phyloP scores from a whole-genome alignment of 2,329 filamentous ascomycete species.

The Calonectria pteridis region DNA sequence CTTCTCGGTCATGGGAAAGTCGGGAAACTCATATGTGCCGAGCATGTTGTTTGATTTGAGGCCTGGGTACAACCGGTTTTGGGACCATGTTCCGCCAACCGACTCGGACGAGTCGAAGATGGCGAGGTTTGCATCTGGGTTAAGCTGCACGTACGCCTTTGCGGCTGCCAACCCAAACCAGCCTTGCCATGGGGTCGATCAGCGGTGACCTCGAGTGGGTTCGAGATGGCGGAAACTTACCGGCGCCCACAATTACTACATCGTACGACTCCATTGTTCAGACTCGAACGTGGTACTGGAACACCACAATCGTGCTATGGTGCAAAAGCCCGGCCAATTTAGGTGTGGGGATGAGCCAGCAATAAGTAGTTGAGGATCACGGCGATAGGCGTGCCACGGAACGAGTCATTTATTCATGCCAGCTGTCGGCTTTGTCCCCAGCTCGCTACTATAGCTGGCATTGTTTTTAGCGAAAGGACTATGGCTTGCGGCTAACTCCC shows the following conservation, averaged over 20 bases:
- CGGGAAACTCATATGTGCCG: conserved; percentile 73
- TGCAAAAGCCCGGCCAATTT: not conserved
- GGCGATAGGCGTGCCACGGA: not conserved
- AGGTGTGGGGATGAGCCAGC: not conserved
- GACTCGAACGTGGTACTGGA: too few species aligned
- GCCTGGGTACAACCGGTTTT: conserved; percentile 69
- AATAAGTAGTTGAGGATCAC: not conserved
- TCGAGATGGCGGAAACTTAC: conserved; percentile 16
- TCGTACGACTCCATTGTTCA: conserved; percentile 36
- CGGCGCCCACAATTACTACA: conserved; percentile 40
- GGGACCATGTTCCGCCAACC: conserved; percentile 72
- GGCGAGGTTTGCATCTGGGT: conserved; percentile 59
- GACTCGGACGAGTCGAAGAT: conserved; percentile 64
- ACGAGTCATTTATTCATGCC: not conserved
- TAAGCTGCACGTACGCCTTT: conserved; percentile 63
- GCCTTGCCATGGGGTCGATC: conserved; percentile 45
- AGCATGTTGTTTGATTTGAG: conserved; percentile 74
- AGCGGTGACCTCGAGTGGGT: not conserved
- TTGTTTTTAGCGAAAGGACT: not conserved
- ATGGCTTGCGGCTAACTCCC: not conserved
- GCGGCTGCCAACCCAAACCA: conserved; percentile 65
- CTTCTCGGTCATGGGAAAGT: conserved; percentile 69
- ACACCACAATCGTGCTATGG: too few species aligned
- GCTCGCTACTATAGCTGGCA: not conserved
- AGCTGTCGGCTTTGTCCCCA: not conserved